Conservation (phyloP, 257 asterid species). For the Nicotiana attenuata region DNA sequence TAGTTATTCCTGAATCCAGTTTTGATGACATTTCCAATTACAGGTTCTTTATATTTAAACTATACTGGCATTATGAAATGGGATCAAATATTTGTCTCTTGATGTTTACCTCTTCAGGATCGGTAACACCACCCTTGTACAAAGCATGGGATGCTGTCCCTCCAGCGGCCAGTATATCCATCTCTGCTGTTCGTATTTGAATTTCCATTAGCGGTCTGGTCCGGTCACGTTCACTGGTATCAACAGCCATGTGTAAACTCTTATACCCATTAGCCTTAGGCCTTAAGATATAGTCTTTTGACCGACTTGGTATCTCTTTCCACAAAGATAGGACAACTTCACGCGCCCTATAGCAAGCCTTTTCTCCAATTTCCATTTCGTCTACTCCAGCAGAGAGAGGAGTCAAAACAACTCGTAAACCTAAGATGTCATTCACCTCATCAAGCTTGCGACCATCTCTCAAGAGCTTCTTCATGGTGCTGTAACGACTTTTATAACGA, state of each 20-base stretch:
- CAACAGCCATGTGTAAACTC: constrained; percentile 93
- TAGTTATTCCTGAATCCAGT: not conserved
- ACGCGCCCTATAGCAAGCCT: constrained; percentile 83
- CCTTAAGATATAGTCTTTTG: constrained; percentile 67
- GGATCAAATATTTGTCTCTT: not conserved
- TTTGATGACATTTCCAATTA: not conserved
- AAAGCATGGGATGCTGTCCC: constrained; percentile 92
- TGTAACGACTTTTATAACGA: constrained; percentile 82
- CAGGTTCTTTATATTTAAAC: not conserved
- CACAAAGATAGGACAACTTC: constrained; percentile 63
- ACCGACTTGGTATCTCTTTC: constrained; percentile 76
- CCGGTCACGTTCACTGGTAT: constrained; percentile 47
- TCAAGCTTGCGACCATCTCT: constrained; percentile 88
- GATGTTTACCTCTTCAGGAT: constrained; percentile 69
- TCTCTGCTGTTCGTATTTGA: constrained; percentile 80
- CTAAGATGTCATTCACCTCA: constrained; percentile 80
- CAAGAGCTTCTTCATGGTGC: constrained; percentile 93
- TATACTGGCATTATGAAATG: not conserved
- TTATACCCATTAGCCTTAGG: constrained; percentile 86
- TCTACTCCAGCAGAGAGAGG: constrained; percentile 40
- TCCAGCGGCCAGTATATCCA: constrained; percentile 88
- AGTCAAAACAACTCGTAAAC: constrained; percentile 61
- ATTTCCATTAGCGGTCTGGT: constrained; percentile 77
- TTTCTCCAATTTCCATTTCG: constrained; percentile 44
- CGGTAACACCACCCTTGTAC: constrained; percentile 85